Conservation (phyloP, 257 asterid genomes). For the Solanum arcanum region DNA sequence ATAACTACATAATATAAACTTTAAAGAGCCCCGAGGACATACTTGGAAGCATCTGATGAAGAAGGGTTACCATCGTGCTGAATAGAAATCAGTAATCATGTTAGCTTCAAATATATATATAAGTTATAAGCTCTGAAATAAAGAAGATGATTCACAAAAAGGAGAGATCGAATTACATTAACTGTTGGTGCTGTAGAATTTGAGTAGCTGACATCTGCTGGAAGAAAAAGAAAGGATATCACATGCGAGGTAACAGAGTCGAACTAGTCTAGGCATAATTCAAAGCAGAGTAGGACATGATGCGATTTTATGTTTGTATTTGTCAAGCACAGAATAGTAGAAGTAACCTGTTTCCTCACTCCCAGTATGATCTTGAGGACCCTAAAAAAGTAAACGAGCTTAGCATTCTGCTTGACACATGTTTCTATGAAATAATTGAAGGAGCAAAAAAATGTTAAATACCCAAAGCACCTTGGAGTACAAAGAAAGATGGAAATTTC, state of each 20-base stretch:
- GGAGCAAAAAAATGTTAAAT: background rate
- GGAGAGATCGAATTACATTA: background rate
- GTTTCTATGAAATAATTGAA: background rate
- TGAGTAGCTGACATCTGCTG: background rate
- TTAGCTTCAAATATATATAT: background rate
- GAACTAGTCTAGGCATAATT: background rate
- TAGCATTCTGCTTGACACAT: background rate
- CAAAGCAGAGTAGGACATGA: background rate
- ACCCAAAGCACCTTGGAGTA: slow-evolving; percentile 46
- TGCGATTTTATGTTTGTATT: background rate
- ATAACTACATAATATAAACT: background rate
- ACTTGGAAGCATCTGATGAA: slow-evolving; percentile 78
- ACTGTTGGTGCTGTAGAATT: background rate
- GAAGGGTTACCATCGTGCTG: slow-evolving; percentile 39
- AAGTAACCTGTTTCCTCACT: background rate
- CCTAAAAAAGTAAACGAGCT: background rate
- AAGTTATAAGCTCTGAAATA: background rate
- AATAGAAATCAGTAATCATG: slow-evolving; percentile 11
- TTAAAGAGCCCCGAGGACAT: slow-evolving; percentile 12
- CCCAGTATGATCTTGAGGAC: background rate
- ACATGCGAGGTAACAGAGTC: background rate
- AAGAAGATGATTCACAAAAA: background rate
- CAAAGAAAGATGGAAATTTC: slow-evolving; percentile 61
- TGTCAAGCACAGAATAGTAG: background rate
- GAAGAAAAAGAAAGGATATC: background rate